Base-by-base conservation (phyloP, 1,284 basidiomycete genomes). In the Rhodotorula mucilaginosa region DNA sequence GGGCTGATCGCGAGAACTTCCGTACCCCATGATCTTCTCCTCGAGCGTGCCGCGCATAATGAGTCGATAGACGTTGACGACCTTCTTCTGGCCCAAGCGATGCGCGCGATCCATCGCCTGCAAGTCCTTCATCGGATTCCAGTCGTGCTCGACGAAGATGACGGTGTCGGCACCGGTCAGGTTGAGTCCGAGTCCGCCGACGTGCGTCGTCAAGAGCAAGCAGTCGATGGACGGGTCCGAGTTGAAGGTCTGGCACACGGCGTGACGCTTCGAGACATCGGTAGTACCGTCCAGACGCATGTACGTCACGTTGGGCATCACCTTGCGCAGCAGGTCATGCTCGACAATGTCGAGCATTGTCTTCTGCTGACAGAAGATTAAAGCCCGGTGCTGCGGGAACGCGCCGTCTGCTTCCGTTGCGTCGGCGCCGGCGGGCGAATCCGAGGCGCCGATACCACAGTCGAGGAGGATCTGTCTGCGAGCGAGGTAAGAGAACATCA, bases 21-120 rank as follows among this genome's bases (percentile, higher is more conserved):
- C 58, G 54, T 21, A 69, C 92, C 97, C 97, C 97, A 99, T 99
- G 79, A 99, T 99, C 83, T 98, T 98, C 81, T 99, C 96, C 82
- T 99, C 97, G 65, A 99, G 82, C 0, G 97, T 99, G 46, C 95
- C 96, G 79, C 94, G 90, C 19, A 95, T 99, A 79, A 99, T 94
- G 67, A 99, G 83, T 23, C 97, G 89, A 83, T 99, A 99, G 7
- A 99, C 97, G 79, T 98, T 99, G 59, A 99, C 97, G 21, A 98
- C 95, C 82, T 95, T 94, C 84, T 97, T 99, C 84, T 99, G 97
- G 6, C 97, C 97, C 46, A 99, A 89, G 68, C 97, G 90, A 83
- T 99, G 97, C 1, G 97, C 97, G 68, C 97, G 88, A 81, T 99
- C 97, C 97, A 99, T 99, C 10, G 97, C 97, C 81, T 99, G 97